These are phyloP conservation scores for Beauveria rudraprayagi DNA, from an alignment of 2,329 filamentous ascomycete species.

Conservation along the genomic window DNA sequence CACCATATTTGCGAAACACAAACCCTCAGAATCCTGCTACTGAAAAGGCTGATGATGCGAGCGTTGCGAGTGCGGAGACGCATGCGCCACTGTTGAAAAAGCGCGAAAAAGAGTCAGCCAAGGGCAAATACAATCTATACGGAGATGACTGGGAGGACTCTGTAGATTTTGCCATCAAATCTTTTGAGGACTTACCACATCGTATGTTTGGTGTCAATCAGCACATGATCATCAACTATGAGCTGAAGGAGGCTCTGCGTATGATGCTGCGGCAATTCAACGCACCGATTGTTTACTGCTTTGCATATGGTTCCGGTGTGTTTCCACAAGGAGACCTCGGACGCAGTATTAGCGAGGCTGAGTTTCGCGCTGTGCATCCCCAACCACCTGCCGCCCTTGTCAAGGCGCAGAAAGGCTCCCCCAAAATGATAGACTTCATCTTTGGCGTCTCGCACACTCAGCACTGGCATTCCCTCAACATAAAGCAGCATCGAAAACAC, in stretches of 20 bases:
- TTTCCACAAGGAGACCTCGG: slow-evolving; percentile 67
- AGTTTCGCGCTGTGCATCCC: slow-evolving; percentile 63
- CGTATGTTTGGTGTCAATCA: slow-evolving; percentile 84
- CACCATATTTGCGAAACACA: not conserved
- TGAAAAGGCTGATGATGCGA: not conserved
- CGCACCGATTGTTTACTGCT: slow-evolving; percentile 90
- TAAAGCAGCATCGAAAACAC: slow-evolving; percentile 81
- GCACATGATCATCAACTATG: slow-evolving; percentile 89
- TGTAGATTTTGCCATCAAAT: slow-evolving; percentile 32
- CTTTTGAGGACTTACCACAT: slow-evolving; percentile 38
- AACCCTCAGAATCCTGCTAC: not conserved
- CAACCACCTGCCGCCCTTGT: slow-evolving; percentile 72
- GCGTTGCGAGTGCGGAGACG: not conserved
- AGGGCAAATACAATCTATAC: slow-evolving; percentile 28
- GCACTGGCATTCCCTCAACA: slow-evolving; percentile 93
- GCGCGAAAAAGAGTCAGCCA: slow-evolving; percentile 19
- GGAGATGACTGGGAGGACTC: slow-evolving; percentile 37
- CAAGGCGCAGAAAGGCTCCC: slow-evolving; percentile 76
- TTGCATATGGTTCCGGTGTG: slow-evolving; percentile 94
- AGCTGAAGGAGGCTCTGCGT: slow-evolving; percentile 85
- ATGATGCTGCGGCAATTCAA: slow-evolving; percentile 85
- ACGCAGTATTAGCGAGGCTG: slow-evolving; percentile 44
- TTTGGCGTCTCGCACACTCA: slow-evolving; percentile 91
- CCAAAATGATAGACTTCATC: slow-evolving; percentile 98
- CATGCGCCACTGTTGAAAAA: slow-evolving; percentile 6